Percentiles rank a stretch among this genome's conserved stretches.
Evolutionary conservation across 768 basidiomycete species (phyloP).

Genomic region (Russula sp.): DNA sequence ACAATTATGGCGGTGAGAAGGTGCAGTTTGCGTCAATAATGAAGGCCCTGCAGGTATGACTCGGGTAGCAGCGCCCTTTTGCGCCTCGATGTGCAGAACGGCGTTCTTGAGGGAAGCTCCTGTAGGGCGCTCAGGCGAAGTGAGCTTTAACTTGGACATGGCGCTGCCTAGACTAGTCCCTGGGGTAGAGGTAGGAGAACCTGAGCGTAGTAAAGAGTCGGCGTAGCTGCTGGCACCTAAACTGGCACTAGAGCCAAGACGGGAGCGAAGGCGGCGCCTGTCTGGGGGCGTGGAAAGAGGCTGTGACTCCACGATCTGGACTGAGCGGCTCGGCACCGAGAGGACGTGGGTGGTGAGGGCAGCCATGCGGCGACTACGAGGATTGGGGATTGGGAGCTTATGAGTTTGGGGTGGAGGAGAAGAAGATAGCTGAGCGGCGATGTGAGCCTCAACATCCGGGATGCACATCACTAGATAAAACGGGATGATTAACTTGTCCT

Average conservation of each 20-base stretch:
- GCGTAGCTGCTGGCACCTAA: conserved; percentile 29
- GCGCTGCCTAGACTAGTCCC: conserved; percentile 31
- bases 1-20: conserved; percentile 5
- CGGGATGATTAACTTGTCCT: background rate
- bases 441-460: conserved; percentile 73
- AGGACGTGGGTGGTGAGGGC: conserved; percentile 50
- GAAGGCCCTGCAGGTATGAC: conserved; percentile 30
- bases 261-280: conserved; percentile 15
- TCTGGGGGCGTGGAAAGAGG: conserved; percentile 53
- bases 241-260: conserved; percentile 28
- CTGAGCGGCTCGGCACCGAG: conserved; percentile 50
- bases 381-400: conserved; percentile 73
- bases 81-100: conserved; percentile 4
- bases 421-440: conserved; percentile 57
- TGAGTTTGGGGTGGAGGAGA: conserved; percentile 72
- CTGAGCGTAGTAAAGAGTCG: conserved; percentile 16
- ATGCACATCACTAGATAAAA: conserved; percentile 62
- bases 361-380: conserved; percentile 51
- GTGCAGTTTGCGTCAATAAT: conserved; percentile 32
- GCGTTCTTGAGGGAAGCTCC: background rate
- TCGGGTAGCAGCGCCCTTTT: conserved; percentile 12
- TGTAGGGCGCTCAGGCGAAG: conserved; percentile 9
- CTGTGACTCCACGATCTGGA: conserved; percentile 80
- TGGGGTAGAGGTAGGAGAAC: conserved; percentile 27
- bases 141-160: conserved; percentile 26